Evolutionary conservation across 345 rosid species (phyloP).

Genomic region (Raphanus raphanistrum): DNA sequence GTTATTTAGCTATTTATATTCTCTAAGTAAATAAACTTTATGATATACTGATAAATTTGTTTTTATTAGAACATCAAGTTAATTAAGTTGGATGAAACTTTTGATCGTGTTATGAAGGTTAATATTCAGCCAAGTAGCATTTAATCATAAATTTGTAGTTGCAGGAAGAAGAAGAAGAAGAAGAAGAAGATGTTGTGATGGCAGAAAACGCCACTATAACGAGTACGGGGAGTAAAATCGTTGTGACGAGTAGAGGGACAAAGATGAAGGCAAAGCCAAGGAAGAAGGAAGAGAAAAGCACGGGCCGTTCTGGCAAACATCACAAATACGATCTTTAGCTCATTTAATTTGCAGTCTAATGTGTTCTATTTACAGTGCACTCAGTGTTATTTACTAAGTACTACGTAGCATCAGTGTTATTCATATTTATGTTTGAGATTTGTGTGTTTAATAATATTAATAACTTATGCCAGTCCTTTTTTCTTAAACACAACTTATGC

Average conservation of each 20-base stretch:
- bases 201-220: not conserved
- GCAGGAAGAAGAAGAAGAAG: not conserved
- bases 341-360: not conserved
- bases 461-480: not conserved
- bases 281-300: not conserved
- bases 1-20: not conserved
- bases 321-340: not conserved
- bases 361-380: not conserved
- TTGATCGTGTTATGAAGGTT: not conserved
- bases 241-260: not conserved
- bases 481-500: not conserved
- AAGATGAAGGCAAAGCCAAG: not conserved
- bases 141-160: not conserved
- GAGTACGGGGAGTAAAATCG: not conserved
- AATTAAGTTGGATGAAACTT: not conserved
- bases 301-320: not conserved
- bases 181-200: not conserved
- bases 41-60: not conserved
- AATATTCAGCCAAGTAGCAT: not conserved
- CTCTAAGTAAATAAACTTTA: not conserved
- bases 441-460: not conserved
- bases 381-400: not conserved
- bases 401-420: not conserved
- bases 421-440: not conserved
- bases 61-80: not conserved